Evolutionary conservation across 2,329 filamentous ascomycete genomes (phyloP), one percentile per base, ranked within the genome.

Genomic region (Aspergillus fijiensis): DNA sequence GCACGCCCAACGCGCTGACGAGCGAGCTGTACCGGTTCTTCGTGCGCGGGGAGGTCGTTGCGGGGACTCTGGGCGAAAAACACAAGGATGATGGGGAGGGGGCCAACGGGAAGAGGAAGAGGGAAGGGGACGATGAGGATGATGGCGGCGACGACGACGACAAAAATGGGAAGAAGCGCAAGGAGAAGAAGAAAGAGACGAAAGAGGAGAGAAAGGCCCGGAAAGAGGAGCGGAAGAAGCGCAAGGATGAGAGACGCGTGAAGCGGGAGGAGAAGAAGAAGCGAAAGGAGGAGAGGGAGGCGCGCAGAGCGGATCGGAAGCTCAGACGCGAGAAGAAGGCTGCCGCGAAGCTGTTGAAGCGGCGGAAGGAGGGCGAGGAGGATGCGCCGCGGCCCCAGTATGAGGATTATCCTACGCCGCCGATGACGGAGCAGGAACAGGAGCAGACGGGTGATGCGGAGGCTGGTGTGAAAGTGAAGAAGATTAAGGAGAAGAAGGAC

Each of bases 11-110:
- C 54, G 70, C 71, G 70, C 80, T 72, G 72, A 74, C 65, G 66
- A 84, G 74, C 72, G 82, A 76, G 79, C 80, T 98, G 7, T 96
- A 96, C 73, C 85, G 88, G 9, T 89, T 87, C 54, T 98, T 99
- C 72, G 91, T 98, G 25, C 86, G 85, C 64, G 95, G 95, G 9
- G 90, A 92, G 57, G 80, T 87, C 23, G 81, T 98, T 59, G 81
- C 85, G 47, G 92, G 93, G 2, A 96, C 92, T 2, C 61, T 77
- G 50, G 69, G 72, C 35, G 69, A 35, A 5, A 14, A 12, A 4
- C 14, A 12, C 12, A 35, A 16, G 12, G 33, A 12, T 5, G 33
- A 35, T 12, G 14, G 65, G n/a, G 61, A 58, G 51, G 63, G 64
- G 7, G 47, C 23, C 23, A 29, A 9, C 11, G 48, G 51, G n/a